Evolutionary conservation across 2,329 filamentous ascomycete genomes (phyloP), one percentile per base, ranked within the genome.

Genomic region (Camptophora hylomeconis): DNA sequence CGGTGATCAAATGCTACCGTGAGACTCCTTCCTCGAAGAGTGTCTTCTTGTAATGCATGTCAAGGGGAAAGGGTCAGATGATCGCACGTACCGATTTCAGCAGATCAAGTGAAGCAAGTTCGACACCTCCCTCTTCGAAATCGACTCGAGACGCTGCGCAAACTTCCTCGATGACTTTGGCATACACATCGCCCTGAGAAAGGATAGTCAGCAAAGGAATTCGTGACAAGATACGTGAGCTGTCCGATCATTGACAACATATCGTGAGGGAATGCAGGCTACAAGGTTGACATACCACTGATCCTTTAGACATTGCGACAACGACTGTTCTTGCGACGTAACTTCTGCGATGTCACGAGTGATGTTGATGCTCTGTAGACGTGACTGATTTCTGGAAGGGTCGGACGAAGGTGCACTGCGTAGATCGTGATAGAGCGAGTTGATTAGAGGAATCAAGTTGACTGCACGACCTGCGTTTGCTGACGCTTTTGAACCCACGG

Each of bases 71-170:
- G 13, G 13, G 13, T 8, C 3, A 18, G 25, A 28, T 13, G 14
- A 20, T 17, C 22, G 30, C 33, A 63, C 80, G 69, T 65, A 95
- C 87, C 73, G 77, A 69, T 57, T 76, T 77, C 65, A 98, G 65
- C 54, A 93, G 82, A 44, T 87, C 74, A 48, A 98, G 63, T 28
- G 87, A 87, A 45, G 72, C 65, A 54, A 87, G 79, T 47, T 92
- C 83, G 41, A 95, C 79, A 47, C 89, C 89, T 45, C 79, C 83
- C 60, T 98, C 89, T 56, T 98, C 89, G 53, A 98, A 95, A 58
- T 95, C 89, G 50, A 87, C 80, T 50, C 81, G 72, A 49, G 87
- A 94, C 44, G 77, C 76, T 46, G 87, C 79, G 57, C 94, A 81
- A 51, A 98, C 86, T 61, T 80, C 79, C 46, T 87, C 78, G 57